Conservation (phyloP, 139 green algal species). For the Tetraselmis striata region DNA sequence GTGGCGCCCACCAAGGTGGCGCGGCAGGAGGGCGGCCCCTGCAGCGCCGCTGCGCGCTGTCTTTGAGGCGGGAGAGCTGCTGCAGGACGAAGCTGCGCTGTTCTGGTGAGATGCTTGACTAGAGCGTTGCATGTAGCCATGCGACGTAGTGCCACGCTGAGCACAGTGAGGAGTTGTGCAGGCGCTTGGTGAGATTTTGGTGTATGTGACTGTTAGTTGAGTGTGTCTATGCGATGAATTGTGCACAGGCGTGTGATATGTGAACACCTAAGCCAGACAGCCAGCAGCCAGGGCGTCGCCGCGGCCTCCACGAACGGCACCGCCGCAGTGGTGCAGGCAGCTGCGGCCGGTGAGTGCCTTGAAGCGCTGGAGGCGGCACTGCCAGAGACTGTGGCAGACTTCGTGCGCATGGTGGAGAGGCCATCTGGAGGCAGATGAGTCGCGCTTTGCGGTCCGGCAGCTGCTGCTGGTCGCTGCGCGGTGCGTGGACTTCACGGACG, state of each 20-base stretch:
- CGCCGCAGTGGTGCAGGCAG: constrained; percentile 25
- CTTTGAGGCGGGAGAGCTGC: not conserved
- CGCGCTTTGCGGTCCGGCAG: constrained; percentile 36
- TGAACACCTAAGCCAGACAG: constrained; percentile 22
- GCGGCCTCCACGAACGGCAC: constrained; percentile 33
- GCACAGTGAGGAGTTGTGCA: no score
- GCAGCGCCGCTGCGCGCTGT: not conserved
- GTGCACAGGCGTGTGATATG: constrained; percentile 42
- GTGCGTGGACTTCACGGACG: constrained; percentile 45
- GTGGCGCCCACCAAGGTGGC: constrained; percentile 29
- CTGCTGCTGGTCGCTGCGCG: constrained; percentile 34
- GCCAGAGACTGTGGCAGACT: constrained; percentile 25
- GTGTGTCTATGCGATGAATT: no score
- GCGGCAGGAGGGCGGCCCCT: constrained; percentile 8
- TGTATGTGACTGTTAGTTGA: no score
- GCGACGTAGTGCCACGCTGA: no score
- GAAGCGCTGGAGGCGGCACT: constrained; percentile 50
- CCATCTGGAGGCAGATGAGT: constrained; percentile 22
- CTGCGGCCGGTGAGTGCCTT: constrained; percentile 27
- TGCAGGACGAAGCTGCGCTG: not conserved
- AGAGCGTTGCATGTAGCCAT: no score
- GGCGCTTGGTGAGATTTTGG: no score
- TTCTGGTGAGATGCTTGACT: no score
- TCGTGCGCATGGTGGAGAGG: constrained; percentile 25
- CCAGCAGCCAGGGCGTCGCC: constrained; percentile 23